phyloP scores from a whole-genome alignment of 192 early-diverging fungal genomes.

The Thoreauomyces humboldtii region DNA sequence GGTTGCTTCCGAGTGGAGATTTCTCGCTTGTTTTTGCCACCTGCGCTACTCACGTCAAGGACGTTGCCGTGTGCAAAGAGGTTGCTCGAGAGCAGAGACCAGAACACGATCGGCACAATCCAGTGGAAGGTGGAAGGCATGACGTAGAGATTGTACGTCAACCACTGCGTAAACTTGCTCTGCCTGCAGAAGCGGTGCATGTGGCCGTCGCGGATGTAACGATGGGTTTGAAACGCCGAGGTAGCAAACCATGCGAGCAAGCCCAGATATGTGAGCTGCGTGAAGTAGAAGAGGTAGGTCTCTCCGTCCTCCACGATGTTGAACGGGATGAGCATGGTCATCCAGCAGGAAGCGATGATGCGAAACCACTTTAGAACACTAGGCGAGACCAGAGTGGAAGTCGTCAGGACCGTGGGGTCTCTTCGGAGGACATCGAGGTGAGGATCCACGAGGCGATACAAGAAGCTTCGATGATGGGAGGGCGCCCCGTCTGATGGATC shows the following conservation, averaged over 20 bases:
- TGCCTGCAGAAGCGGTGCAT: conserved; percentile 7
- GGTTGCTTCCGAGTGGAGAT: too few species aligned
- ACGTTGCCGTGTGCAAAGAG: conserved; percentile 10
- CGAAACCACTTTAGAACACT: conserved; percentile 1
- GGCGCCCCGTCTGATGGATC: too few species aligned
- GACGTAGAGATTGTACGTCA: conserved; percentile 32
- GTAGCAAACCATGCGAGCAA: conserved; percentile 14
- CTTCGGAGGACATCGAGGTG: conserved; percentile 9
- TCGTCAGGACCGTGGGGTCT: conserved; percentile 14
- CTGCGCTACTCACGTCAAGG: conserved; percentile 1
- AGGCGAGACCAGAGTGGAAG: conserved; percentile 5
- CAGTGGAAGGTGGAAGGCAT: conserved; percentile 32
- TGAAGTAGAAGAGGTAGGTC: conserved; percentile 24
- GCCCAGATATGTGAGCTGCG: conserved; percentile 24
- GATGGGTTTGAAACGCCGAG: conserved; percentile 9
- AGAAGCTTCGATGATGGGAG: not conserved
- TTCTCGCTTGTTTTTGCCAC: too few species aligned
- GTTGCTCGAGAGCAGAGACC: conserved; percentile 23
- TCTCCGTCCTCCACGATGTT: not conserved
- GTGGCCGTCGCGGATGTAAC: conserved; percentile 9
- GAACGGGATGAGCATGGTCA: conserved; percentile 16
- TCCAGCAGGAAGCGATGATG: not conserved
- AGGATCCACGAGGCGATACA: conserved; percentile 4
- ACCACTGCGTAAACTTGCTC: conserved; percentile 16
- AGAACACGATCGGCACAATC: conserved; percentile 37